Percentiles rank a stretch among this genome's conserved stretches.
Conservation (phyloP, 2,329 filamentous ascomycete species). For the Pestalotiopsis sp. region DNA sequence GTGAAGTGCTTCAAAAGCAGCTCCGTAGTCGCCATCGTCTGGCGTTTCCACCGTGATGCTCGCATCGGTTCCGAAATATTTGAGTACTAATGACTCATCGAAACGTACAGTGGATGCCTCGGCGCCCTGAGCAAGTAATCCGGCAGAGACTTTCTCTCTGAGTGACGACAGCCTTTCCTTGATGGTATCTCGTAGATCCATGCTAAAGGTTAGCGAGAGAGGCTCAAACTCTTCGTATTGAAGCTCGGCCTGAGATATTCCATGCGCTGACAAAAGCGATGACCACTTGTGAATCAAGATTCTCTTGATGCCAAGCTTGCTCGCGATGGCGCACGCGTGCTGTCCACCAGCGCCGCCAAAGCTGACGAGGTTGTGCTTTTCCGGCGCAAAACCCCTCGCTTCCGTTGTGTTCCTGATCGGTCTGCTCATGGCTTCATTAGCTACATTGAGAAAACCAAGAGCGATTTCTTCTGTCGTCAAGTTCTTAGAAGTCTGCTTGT, state of each 20-base stretch:
- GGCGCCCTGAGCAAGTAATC: conserved; percentile 23
- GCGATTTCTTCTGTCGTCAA: conserved; percentile 46
- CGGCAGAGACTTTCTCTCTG: conserved; percentile 39
- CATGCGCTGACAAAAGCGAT: conserved; percentile 37
- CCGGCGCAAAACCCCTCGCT: conserved; percentile 45
- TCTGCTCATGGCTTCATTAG: conserved; percentile 75
- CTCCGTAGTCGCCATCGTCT: conserved; percentile 35
- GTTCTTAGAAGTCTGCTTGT: conserved; percentile 25
- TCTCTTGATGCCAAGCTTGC: conserved; percentile 39
- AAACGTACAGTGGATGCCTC: conserved; percentile 12
- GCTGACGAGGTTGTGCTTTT: conserved; percentile 32
- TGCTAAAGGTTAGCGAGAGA: conserved; percentile 15
- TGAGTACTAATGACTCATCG: conserved; percentile 45
- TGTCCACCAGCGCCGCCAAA: conserved; percentile 77
- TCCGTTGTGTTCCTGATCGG: conserved; percentile 67
- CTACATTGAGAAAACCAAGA: conserved; percentile 73
- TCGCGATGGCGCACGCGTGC: conserved; percentile 44
- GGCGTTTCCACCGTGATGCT: conserved; percentile 47
- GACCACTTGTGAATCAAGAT: conserved; percentile 41
- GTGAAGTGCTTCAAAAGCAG: conserved; percentile 39
- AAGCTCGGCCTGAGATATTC: conserved; percentile 20
- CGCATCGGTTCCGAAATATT: conserved; percentile 53
- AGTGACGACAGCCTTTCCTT: conserved; percentile 11
- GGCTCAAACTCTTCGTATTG: conserved; percentile 18
- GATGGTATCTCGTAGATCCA: conserved; percentile 12